Base-by-base conservation (phyloP, 78 protist species). In the Dictyostelium citrinum region DNA sequence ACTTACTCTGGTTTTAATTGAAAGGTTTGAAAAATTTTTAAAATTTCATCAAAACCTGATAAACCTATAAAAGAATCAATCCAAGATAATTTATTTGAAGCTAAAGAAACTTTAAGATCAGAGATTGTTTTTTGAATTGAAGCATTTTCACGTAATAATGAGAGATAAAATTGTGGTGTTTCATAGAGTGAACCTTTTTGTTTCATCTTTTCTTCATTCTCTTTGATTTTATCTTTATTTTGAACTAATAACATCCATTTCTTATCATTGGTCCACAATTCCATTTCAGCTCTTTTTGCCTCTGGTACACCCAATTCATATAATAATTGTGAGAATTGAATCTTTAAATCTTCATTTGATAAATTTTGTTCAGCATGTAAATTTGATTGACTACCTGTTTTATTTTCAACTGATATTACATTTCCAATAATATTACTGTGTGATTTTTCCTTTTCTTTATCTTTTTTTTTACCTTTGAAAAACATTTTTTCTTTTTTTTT, bases 261-360 rank as follows among this genome's bases (percentile, higher is more conserved):
- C 49, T 88, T 88, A 35, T 88, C 93, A 64, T 88, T 88, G 0
- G 49, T 14, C 93, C 84, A 79, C 1, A 84, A 16, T n/a, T 68
- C 45, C 93, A 88, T 88, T 58, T 88, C 93, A 1, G 22, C 37
- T 24, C 75, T 88, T 45, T 88, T 88, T 10, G 84, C 12, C 10
- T 88, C 93, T 37, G 93, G 93, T 27, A 88, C 93, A 49, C 85
- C 93, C 85, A 88, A 78, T 64, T 88, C 93, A 10, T 76, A 70
- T 9, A 88, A 81, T 17, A 88, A 16, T 14, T 60, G 49, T 20
- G 74, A 9, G 37, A 88, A 88, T 33, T 88, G 93, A 22, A 60
- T 77, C 22, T 61, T 46, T 55, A 88, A 24, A 35, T 88, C 93
- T 60, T 88, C 93, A 45, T 22, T n/a, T 3, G 68, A 20, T 68